Conservation (phyloP, 2,329 filamentous ascomycete genomes). For the Cladosporium oxysporum region DNA sequence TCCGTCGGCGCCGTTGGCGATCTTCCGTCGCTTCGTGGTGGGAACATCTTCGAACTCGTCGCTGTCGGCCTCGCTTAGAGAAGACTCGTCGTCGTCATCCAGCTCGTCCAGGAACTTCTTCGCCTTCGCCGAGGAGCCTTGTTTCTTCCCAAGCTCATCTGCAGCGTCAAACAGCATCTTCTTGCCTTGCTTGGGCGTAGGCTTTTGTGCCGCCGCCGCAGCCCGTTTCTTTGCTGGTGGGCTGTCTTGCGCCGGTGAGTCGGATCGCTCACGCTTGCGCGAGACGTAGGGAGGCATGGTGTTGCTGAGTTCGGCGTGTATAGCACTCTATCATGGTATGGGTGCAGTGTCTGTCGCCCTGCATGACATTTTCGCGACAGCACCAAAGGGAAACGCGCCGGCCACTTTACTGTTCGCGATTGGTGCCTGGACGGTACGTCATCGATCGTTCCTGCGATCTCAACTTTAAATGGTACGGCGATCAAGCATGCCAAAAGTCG, state of each 20-base stretch:
- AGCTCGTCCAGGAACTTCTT: slow-evolving; percentile 41
- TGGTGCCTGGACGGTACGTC: neutral
- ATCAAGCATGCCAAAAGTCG: neutral
- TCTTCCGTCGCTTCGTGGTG: slow-evolving; percentile 47
- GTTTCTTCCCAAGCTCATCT: slow-evolving; percentile 40
- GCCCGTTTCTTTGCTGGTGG: slow-evolving; percentile 38
- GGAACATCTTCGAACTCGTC: slow-evolving; percentile 54
- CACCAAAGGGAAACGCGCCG: neutral
- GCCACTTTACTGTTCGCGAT: slow-evolving; percentile 2
- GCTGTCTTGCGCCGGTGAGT: slow-evolving; percentile 40
- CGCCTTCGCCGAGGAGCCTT: slow-evolving; percentile 31
- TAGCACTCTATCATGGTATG: neutral
- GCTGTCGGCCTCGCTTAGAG: slow-evolving; percentile 47
- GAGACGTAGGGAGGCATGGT: slow-evolving; percentile 69
- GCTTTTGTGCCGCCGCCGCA: slow-evolving; percentile 25
- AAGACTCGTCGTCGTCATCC: slow-evolving; percentile 42
- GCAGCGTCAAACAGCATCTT: slow-evolving; percentile 48
- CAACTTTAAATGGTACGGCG: neutral
- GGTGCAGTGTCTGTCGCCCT: neutral
- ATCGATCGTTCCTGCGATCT: neutral
- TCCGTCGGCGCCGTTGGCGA: slow-evolving; percentile 48
- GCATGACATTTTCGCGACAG: neutral
- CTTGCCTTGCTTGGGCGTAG: slow-evolving; percentile 31
- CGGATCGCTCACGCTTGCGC: slow-evolving; percentile 64
- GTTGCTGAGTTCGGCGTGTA: neutral